Base-by-base conservation (phyloP, 257 asterid species). In the Penstemon davidsonii region DNA sequence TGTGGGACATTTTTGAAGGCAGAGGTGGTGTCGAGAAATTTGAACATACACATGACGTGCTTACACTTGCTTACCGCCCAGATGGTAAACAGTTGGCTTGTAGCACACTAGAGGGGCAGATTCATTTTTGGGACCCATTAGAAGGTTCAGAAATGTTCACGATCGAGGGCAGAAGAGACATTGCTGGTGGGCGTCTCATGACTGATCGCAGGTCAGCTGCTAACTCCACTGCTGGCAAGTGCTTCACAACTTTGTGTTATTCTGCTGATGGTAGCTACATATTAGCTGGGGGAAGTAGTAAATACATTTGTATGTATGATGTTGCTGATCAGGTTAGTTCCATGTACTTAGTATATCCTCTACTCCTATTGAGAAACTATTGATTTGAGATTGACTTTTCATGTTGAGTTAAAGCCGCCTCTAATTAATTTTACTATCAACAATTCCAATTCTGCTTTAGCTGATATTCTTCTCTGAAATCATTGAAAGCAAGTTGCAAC, bases 181-280 rank as follows among this genome's bases (percentile, higher is more conserved):
- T 94, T 83, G 87, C 99, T 33, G 99, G 99, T 71, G 99, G 99
- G 39, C 99, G 99, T 57, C 93, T 94, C 73, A 87, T 91, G 99
- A 84, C 96, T 55, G 99, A 94, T 86, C 95, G 97, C 36, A 83
- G 96, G 73, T 81, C 97, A 15, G 90, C 97, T 75, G 96, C 96
- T 33, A 93, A 88, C 80, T 88, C 96, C 40, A 73, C 88, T 54
- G 85, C 84, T 45, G 97, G 97, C 57, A 94, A 91, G 85, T 94
- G 85, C 87, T 94, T 94, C 88, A 94, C 99, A 50, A 79, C 91
- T 62, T 72, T 91, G 80, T 84, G 88, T 70, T 94, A 94, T 82
- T 91, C 99, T 52, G 97, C 97, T 81, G 99, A 94, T 79, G 99
- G 99, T 51, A 83, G 87, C 81, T 94, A 94, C 77, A 94, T 94